Percentiles rank a stretch among this genome's conserved stretches.
Conservation (phyloP, 140 eudicot genomes). For the Senecio squalidus region DNA sequence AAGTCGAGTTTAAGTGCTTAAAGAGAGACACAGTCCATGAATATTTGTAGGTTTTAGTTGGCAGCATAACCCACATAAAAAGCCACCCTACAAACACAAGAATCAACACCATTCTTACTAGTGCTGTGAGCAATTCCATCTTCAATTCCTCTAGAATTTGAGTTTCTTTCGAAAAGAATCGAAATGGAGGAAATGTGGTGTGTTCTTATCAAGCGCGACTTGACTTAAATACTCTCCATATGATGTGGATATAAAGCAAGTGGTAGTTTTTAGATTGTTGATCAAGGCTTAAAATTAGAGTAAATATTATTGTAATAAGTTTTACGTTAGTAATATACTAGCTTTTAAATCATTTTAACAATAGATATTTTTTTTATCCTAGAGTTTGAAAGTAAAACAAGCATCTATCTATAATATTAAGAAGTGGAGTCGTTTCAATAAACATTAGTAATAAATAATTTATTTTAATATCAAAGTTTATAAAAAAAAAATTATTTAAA, state of each 20-base stretch:
- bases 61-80: slow-evolving; percentile 62
- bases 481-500: too few relatives aligned
- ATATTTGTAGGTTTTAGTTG: slow-evolving; percentile 48
- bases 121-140: slow-evolving; percentile 26
- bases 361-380: too few relatives aligned
- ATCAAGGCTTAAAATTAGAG: not conserved
- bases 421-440: too few relatives aligned
- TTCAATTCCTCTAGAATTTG: not conserved
- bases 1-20: slow-evolving; percentile 41
- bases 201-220: slow-evolving; percentile 6
- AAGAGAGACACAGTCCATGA: slow-evolving; percentile 44
- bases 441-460: too few relatives aligned
- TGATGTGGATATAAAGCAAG: not conserved
- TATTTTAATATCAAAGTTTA: too few relatives aligned
- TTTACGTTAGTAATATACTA: not conserved
- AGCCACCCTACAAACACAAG: slow-evolving; percentile 51
- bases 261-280: not conserved
- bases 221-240: slow-evolving; percentile 1
- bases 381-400: too few relatives aligned
- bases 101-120: slow-evolving; percentile 27
- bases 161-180: not conserved
- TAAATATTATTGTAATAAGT: not conserved
- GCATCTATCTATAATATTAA: too few relatives aligned
- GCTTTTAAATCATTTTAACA: too few relatives aligned
- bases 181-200: not conserved